Percentiles rank a stretch among this genome's conserved stretches.
phyloP scores from a whole-genome alignment of 768 basidiomycete species.

The Leucosporidium scottii region DNA sequence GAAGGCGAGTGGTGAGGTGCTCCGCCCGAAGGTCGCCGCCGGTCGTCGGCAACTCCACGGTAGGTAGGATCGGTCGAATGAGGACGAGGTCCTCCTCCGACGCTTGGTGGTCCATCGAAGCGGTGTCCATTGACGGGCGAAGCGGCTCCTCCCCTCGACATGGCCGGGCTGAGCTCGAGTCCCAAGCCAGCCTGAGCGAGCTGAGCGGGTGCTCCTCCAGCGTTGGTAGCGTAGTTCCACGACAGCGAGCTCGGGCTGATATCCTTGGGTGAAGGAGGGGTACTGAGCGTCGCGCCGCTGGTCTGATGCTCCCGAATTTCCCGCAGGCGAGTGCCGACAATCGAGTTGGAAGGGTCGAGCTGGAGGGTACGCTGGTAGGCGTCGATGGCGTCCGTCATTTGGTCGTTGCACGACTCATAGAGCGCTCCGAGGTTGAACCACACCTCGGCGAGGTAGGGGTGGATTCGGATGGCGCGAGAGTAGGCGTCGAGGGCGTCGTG shows the following conservation, averaged over 20 bases:
- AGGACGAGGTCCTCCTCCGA: slow-evolving; percentile 8
- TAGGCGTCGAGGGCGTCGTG: slow-evolving; percentile 98
- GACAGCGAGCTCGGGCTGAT: slow-evolving; percentile 31
- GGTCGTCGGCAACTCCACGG: slow-evolving; percentile 8
- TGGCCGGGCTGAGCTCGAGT: slow-evolving; percentile 17
- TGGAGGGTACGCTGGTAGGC: slow-evolving; percentile 93
- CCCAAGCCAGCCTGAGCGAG: slow-evolving; percentile 21
- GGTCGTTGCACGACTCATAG: slow-evolving; percentile 98
- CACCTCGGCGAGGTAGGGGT: slow-evolving; percentile 89
- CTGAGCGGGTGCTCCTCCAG: slow-evolving; percentile 17
- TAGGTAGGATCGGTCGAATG: slow-evolving; percentile 20
- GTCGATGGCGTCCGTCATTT: slow-evolving; percentile 96
- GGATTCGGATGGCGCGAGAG: slow-evolving; percentile 95
- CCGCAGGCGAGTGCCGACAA: slow-evolving; percentile 57
- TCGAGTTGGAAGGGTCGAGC: slow-evolving; percentile 75
- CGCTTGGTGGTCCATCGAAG: slow-evolving; percentile 21
- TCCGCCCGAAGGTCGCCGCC: slow-evolving; percentile 11
- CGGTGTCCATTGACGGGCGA: slow-evolving; percentile 18
- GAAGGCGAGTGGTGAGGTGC: slow-evolving; percentile 13
- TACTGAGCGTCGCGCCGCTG: slow-evolving; percentile 19
- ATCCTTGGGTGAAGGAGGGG: slow-evolving; percentile 33
- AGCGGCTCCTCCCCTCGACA: neutral
- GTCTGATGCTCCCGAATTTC: slow-evolving; percentile 32
- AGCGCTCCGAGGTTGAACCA: slow-evolving; percentile 97
- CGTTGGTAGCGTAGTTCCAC: slow-evolving; percentile 33